Percentiles rank a stretch among this genome's conserved stretches.
phyloP scores from a whole-genome alignment of 257 asterid genomes.

The Asclepias syriaca region DNA sequence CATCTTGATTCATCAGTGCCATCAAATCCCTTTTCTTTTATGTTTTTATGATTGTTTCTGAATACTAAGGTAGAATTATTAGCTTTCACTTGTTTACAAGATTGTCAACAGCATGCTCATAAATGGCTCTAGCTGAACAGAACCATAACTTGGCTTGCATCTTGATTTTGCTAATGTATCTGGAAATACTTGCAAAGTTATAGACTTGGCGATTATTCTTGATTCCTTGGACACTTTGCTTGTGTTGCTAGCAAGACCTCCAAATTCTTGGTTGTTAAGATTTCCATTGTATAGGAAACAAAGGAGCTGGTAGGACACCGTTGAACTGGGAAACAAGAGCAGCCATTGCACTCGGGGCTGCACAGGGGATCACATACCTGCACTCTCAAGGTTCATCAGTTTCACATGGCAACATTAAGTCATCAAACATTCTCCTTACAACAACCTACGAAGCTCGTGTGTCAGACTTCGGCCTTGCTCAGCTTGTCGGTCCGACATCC shows the following conservation, averaged over 20 bases:
- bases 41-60: not conserved
- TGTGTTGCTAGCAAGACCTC: not conserved
- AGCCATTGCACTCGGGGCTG: slow-evolving; percentile 42
- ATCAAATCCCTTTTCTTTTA: not conserved
- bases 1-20: not conserved
- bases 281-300: slow-evolving; percentile 32
- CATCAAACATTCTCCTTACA: slow-evolving; percentile 50
- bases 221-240: not conserved
- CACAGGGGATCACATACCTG: slow-evolving; percentile 42
- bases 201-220: not conserved
- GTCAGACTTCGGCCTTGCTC: slow-evolving; percentile 46
- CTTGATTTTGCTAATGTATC: not conserved
- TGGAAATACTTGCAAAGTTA: not conserved
- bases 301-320: slow-evolving; percentile 44
- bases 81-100: not conserved
- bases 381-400: slow-evolving; percentile 39
- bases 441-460: slow-evolving; percentile 35
- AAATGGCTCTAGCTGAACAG: not conserved
- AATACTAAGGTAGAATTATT: not conserved
- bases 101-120: not conserved
- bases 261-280: not conserved
- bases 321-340: slow-evolving; percentile 52
- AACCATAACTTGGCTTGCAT: not conserved
- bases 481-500: slow-evolving; percentile 37
- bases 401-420: slow-evolving; percentile 50